Percentiles rank a stretch among this genome's conserved stretches.
These are phyloP conservation scores for Boletus sensibilis DNA, from an alignment of 768 basidiomycete species.

Conservation along the genomic window DNA sequence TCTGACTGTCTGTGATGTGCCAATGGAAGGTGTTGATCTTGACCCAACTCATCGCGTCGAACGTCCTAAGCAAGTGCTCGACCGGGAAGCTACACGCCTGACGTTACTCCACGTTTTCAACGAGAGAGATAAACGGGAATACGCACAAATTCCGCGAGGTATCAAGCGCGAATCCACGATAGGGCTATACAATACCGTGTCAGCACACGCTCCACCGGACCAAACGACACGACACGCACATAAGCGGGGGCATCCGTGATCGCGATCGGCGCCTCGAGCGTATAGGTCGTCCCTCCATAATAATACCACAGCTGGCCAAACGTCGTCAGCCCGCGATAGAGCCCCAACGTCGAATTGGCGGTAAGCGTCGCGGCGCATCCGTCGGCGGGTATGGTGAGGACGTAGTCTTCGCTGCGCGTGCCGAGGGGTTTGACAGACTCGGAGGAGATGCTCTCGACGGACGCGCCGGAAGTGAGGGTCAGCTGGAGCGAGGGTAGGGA, in stretches of 20 bases:
- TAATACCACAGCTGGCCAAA: slow-evolving; percentile 56
- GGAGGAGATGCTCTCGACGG: slow-evolving; percentile 31
- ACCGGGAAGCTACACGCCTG: slow-evolving; percentile 36
- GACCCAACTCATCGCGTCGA: slow-evolving; percentile 54
- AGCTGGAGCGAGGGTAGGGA: slow-evolving; percentile 30
- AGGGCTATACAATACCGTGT: slow-evolving; percentile 24
- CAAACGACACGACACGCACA: slow-evolving; percentile 20
- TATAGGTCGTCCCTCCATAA: slow-evolving; percentile 34
- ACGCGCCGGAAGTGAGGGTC: slow-evolving; percentile 18
- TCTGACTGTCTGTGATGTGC: slow-evolving; percentile 83
- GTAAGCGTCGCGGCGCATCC: slow-evolving; percentile 37
- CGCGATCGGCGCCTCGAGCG: slow-evolving; percentile 37
- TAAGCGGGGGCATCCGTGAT: slow-evolving; percentile 51
- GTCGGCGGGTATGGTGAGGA: slow-evolving; percentile 38
- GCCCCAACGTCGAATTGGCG: slow-evolving; percentile 48
- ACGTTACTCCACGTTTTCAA: background rate
- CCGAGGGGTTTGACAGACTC: slow-evolving; percentile 38
- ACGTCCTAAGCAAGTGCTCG: slow-evolving; percentile 39
- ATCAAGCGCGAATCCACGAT: slow-evolving; percentile 45
- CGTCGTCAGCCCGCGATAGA: slow-evolving; percentile 54
- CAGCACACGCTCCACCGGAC: background rate
- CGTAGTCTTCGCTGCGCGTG: slow-evolving; percentile 45
- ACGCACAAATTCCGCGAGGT: slow-evolving; percentile 45
- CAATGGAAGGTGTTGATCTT: slow-evolving; percentile 77
- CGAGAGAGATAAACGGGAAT: too few species aligned